phyloP scores from a whole-genome alignment of 192 early-diverging fungal genomes.

The Entomortierella parvispora region DNA sequence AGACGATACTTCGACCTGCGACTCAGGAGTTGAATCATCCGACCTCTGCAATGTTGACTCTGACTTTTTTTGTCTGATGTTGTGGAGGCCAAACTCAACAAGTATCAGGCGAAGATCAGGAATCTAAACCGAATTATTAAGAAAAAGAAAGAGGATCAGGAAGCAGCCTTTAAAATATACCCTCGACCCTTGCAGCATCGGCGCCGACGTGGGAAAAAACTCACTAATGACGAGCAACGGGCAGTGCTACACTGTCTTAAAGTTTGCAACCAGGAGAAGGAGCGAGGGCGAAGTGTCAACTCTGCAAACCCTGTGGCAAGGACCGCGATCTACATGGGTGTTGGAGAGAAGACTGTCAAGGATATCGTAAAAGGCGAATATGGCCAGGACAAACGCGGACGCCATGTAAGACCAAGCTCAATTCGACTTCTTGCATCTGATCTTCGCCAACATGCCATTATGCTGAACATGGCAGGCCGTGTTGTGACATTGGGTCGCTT shows the following conservation, averaged over 20 bases:
- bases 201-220: constrained; percentile 9
- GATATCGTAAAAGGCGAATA: neutral
- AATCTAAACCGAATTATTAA: too few relatives aligned
- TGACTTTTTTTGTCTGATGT: too few relatives aligned
- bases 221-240: constrained; percentile 7
- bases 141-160: too few relatives aligned
- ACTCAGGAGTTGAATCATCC: too few relatives aligned
- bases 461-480: too few relatives aligned
- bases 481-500: constrained; percentile 6
- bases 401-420: neutral
- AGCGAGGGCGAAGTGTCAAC: neutral
- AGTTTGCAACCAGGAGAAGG: constrained; percentile 4
- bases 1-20: too few relatives aligned
- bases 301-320: constrained; percentile 7
- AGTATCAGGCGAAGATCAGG: too few relatives aligned
- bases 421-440: neutral
- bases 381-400: constrained; percentile 3
- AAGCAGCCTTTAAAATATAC: constrained; percentile 3
- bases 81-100: too few relatives aligned
- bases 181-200: too few relatives aligned
- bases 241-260: constrained; percentile 10
- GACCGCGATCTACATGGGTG: constrained; percentile 14
- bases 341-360: constrained; percentile 11
- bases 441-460: too few relatives aligned
- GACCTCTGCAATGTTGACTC: too few relatives aligned